Base-by-base conservation (phyloP, 495 filamentous ascomycete genomes). In the Tetracladium setigerum region DNA sequence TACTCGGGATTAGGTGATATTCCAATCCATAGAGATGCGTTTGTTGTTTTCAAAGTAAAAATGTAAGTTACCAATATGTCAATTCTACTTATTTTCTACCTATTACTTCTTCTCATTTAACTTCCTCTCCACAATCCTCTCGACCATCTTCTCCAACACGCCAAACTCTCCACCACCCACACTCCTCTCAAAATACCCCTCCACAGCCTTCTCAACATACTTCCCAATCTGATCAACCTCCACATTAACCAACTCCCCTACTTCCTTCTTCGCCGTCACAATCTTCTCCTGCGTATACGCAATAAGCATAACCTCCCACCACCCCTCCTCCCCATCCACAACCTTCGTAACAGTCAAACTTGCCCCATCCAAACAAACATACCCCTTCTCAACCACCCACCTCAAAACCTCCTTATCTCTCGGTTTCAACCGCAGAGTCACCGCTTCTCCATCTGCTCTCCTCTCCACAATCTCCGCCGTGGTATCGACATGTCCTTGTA, bases 171-270 rank as follows among this genome's bases (percentile, higher is more conserved):
- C 76, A 22, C 73, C 71, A 30, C 64, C 68, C 44, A 45, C 54
- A 24, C 63, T 46, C 7, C 71, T 70, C 35, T 69, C 69, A 54
- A 89, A 67, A 49, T 86, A 85, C n/a, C 76, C 83, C 41, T 70
- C 67, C 54, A 88, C 81, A 49, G 86, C 89, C 79, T 96, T 99
- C 80, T 96, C 94, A 15, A 96, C 90, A 62, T 97, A 96, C 75
- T 99, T 99, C 4, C 91, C 94, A 54, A 96, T 83, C 73, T 95
- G 89, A 65, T 99, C 94, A 42, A 97, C 95, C 74, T 99, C 94
- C 14, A 97, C 83, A 64, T 99, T 99, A 27, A 97, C 89, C 41
- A 77, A 73, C 5, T 95, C 89, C 1, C 94, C 90, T n/a, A 70
- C 65, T 63, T 74, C 70, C 76, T 99, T 97, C 10, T 62, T 67